Evolutionary conservation across 1,284 basidiomycete species (phyloP).

Genomic region (Trichosporon coremiiforme): DNA sequence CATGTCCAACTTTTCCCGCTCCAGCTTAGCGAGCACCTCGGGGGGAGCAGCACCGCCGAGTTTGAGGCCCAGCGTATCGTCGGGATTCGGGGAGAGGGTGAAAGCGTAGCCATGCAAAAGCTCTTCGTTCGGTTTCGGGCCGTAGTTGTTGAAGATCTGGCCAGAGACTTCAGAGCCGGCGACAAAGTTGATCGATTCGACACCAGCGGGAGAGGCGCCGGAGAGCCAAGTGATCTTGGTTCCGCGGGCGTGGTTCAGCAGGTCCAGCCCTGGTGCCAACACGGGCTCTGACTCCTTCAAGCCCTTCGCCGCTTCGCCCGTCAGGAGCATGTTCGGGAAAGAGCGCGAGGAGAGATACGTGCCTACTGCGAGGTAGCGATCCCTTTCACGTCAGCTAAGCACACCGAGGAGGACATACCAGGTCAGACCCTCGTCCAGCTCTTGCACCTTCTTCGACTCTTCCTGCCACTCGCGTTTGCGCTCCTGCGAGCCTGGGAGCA

Average conservation of each 20-base stretch:
- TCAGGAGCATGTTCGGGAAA: slow-evolving; percentile 77
- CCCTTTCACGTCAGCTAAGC: slow-evolving; percentile 60
- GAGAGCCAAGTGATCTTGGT: slow-evolving; percentile 78
- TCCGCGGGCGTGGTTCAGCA: slow-evolving; percentile 71
- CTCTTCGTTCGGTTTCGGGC: slow-evolving; percentile 71
- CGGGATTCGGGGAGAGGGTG: slow-evolving; percentile 70
- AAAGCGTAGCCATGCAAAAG: slow-evolving; percentile 88
- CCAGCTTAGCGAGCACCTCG: slow-evolving; percentile 30
- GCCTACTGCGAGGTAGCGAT: slow-evolving; percentile 67
- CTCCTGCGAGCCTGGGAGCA: slow-evolving; percentile 71
- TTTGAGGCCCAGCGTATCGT: slow-evolving; percentile 78
- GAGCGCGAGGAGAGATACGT: slow-evolving; percentile 82
- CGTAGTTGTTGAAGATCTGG: slow-evolving; percentile 82
- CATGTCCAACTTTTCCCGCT: slow-evolving; percentile 32
- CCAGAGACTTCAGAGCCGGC: slow-evolving; percentile 51
- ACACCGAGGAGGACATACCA: slow-evolving; percentile 61
- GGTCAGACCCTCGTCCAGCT: slow-evolving; percentile 63
- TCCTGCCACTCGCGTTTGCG: slow-evolving; percentile 63
- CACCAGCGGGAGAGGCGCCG: slow-evolving; percentile 40
- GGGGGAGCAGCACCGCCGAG: slow-evolving; percentile 61
- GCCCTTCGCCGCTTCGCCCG: slow-evolving; percentile 24
- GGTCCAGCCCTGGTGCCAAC: slow-evolving; percentile 80
- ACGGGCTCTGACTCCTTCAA: slow-evolving; percentile 65
- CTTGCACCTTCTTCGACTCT: slow-evolving; percentile 51
- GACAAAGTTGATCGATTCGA: slow-evolving; percentile 40